phyloP scores from a whole-genome alignment of 2,329 filamentous ascomycete genomes.

The Helotiales sp. region DNA sequence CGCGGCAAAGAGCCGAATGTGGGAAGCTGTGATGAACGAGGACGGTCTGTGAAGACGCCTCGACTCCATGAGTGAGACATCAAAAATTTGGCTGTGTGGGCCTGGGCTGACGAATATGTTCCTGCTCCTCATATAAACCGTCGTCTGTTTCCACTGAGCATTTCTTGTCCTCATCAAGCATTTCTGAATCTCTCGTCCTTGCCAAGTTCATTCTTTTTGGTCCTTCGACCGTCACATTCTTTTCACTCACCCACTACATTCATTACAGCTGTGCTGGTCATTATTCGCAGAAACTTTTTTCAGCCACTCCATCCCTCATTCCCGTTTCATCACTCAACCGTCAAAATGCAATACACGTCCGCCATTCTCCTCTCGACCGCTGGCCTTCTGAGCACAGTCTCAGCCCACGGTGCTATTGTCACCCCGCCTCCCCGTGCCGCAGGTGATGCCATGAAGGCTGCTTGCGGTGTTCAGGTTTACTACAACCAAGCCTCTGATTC shows the following conservation, averaged over 20 bases:
- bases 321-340: not conserved
- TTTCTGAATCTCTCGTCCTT: conserved; percentile 15
- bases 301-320: not conserved
- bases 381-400: conserved; percentile 47
- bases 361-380: conserved; percentile 32
- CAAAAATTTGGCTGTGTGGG: conserved; percentile 3
- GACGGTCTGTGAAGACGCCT: not conserved
- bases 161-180: conserved; percentile 1
- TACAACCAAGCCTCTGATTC: conserved; percentile 41
- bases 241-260: conserved; percentile 26
- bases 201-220: conserved; percentile 34
- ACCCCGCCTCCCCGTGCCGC: conserved; percentile 49
- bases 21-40: not conserved
- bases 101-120: not conserved
- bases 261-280: conserved; percentile 30
- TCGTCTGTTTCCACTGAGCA: not conserved
- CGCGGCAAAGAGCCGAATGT: not conserved
- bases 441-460: conserved; percentile 50
- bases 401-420: conserved; percentile 55
- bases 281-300: conserved; percentile 9
- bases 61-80: conserved; percentile 9
- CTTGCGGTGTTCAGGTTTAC: conserved; percentile 52
- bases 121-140: not conserved
- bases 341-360: conserved; percentile 38
- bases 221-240: conserved; percentile 31